Evolutionary conservation across 495 filamentous ascomycete genomes (phyloP).

Genomic region (Trichoderma erinaceum): DNA sequence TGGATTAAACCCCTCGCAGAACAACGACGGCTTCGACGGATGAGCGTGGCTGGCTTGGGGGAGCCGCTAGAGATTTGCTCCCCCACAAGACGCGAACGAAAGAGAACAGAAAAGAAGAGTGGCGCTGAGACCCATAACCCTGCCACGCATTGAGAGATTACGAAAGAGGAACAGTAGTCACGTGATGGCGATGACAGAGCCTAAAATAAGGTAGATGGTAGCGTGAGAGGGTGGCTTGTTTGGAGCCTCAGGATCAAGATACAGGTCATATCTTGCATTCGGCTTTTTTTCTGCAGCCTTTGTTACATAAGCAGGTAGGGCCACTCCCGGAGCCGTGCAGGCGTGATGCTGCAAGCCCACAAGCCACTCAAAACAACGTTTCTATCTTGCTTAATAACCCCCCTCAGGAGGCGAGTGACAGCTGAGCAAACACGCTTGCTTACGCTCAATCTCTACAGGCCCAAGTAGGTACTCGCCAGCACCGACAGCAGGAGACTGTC

Average conservation of each 20-base stretch:
- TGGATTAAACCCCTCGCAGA: too few species aligned
- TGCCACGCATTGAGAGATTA: too few species aligned
- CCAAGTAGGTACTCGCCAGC: neutral
- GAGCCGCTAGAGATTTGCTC: neutral
- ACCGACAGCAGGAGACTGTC: neutral
- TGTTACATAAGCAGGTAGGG: conserved; percentile 6
- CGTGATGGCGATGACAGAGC: neutral
- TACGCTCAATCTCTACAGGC: neutral
- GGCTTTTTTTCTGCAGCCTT: conserved; percentile 9
- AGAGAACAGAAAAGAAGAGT: neutral
- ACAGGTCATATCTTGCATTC: conserved; percentile 5
- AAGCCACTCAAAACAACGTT: neutral
- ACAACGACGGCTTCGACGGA: too few species aligned
- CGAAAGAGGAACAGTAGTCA: neutral
- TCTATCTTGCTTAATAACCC: neutral
- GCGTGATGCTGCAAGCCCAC: neutral
- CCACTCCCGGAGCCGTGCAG: neutral
- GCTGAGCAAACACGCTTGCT: neutral
- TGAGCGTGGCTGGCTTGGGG: neutral
- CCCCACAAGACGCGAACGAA: neutral
- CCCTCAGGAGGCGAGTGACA: neutral
- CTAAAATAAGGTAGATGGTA: conserved; percentile 1
- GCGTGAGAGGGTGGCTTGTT: neutral
- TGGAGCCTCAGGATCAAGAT: conserved; percentile 13
- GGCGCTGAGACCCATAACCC: neutral